phyloP scores from a whole-genome alignment of 1,139 yeast species.

The Taphrina betulina region DNA sequence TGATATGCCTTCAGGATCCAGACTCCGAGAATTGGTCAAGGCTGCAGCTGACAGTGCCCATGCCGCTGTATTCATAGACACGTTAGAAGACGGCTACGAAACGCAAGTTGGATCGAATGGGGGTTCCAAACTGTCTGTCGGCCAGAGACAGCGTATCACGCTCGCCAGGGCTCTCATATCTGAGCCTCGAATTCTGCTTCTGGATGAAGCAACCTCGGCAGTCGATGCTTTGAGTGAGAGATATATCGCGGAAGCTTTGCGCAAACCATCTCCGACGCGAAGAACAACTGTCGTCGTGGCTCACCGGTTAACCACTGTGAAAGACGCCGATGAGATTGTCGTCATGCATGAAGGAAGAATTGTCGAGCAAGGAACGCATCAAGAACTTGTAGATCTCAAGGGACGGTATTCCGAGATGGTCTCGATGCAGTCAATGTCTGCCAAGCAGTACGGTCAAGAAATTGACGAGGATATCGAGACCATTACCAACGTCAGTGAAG shows the following conservation, averaged over 20 bases:
- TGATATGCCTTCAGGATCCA: not conserved
- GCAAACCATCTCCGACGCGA: too few relatives aligned
- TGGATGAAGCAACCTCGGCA: slow-evolving; percentile 82
- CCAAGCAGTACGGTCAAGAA: slow-evolving; percentile 69
- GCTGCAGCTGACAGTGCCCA: slow-evolving; percentile 45
- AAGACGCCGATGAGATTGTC: slow-evolving; percentile 50
- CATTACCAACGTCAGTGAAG: not conserved
- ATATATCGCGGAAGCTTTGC: slow-evolving; percentile 60
- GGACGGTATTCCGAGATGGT: slow-evolving; percentile 52
- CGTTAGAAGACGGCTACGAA: slow-evolving; percentile 62
- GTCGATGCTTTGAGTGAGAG: slow-evolving; percentile 77
- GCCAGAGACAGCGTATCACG: slow-evolving; percentile 74
- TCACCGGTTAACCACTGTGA: slow-evolving; percentile 71
- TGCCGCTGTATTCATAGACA: slow-evolving; percentile 57
- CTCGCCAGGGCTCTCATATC: slow-evolving; percentile 71
- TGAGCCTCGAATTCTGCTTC: slow-evolving; percentile 59
- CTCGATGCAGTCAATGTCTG: slow-evolving; percentile 49
- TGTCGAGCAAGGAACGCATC: slow-evolving; percentile 49
- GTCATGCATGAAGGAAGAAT: slow-evolving; percentile 49
- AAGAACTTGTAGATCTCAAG: slow-evolving; percentile 45
- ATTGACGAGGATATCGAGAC: slow-evolving; percentile 54
- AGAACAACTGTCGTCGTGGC: slow-evolving; percentile 83
- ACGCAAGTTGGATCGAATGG: slow-evolving; percentile 60
- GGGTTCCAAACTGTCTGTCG: slow-evolving; percentile 71
- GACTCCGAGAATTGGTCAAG: slow-evolving; percentile 52